phyloP scores from a whole-genome alignment of 371 early-diverging fungal species.

The Zychaea mexicana region DNA sequence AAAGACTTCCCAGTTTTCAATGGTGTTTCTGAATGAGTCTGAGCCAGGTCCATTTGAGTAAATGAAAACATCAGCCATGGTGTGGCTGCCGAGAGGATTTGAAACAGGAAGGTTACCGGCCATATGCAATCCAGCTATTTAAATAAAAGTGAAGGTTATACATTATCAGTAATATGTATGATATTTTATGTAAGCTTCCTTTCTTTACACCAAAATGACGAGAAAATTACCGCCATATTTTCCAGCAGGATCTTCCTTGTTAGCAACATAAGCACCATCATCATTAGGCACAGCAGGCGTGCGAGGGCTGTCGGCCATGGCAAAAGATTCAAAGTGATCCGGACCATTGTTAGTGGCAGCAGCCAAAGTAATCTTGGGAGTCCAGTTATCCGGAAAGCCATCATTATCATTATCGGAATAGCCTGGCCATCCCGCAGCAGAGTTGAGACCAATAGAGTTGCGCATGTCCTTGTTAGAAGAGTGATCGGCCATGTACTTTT shows the following conservation, averaged over 20 bases:
- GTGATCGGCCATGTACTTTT: slow-evolving; percentile 22
- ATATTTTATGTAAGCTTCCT: too few relatives aligned
- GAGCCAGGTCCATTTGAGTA: slow-evolving; percentile 59
- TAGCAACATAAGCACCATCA: slow-evolving; percentile 32
- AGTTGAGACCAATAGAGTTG: slow-evolving; percentile 66
- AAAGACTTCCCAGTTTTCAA: slow-evolving; percentile 66
- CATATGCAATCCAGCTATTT: slow-evolving; percentile 38
- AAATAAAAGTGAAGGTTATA: neutral
- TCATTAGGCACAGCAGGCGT: slow-evolving; percentile 33
- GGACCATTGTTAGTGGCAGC: slow-evolving; percentile 66
- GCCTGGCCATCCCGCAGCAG: slow-evolving; percentile 68
- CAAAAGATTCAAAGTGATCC: slow-evolving; percentile 63
- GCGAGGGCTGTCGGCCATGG: slow-evolving; percentile 45
- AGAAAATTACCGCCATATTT: slow-evolving; percentile 30
- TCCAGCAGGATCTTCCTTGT: slow-evolving; percentile 38
- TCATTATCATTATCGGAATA: slow-evolving; percentile 64
- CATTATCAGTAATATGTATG: neutral
- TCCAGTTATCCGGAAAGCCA: slow-evolving; percentile 69
- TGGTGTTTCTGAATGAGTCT: slow-evolving; percentile 53
- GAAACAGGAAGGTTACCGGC: slow-evolving; percentile 38
- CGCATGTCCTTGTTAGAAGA: slow-evolving; percentile 49
- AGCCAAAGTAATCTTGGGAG: slow-evolving; percentile 61
- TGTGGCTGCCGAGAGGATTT: slow-evolving; percentile 53
- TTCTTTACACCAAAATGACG: too few relatives aligned
- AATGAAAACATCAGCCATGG: slow-evolving; percentile 63